A percentile compares a stretch with the other conserved stretches of the same genome.
Evolutionary conservation across 805 yeast genomes (phyloP).

Genomic region (Yamadazyma kitorensis): DNA sequence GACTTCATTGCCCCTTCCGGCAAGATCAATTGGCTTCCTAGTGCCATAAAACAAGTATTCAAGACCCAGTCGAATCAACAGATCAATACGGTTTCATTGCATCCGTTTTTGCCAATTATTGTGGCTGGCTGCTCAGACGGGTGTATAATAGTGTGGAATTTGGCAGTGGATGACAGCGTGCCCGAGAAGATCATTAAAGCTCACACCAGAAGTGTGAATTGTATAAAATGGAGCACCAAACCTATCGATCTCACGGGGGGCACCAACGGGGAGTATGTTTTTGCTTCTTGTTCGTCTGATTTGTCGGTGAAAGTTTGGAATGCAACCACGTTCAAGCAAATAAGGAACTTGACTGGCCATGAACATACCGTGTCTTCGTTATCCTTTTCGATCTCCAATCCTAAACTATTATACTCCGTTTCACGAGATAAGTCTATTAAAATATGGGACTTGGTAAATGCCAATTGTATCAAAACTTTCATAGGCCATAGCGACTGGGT

Average conservation of each 20-base stretch:
- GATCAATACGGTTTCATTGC: constrained; percentile 63
- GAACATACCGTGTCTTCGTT: constrained; percentile 79
- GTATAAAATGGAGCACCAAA: constrained; percentile 48
- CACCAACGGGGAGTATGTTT: constrained; percentile 19
- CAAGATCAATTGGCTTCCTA: constrained; percentile 64
- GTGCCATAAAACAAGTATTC: constrained; percentile 39
- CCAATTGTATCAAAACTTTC: constrained; percentile 64
- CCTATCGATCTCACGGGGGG: constrained; percentile 31
- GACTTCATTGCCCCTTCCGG: constrained; percentile 8
- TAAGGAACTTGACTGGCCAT: constrained; percentile 75
- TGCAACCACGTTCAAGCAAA: constrained; percentile 46
- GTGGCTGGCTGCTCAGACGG: constrained; percentile 75
- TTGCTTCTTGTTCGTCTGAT: constrained; percentile 54
- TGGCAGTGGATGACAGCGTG: constrained; percentile 49
- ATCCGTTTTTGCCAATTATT: constrained; percentile 67
- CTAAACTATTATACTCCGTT: constrained; percentile 52
- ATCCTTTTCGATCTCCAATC: constrained; percentile 46
- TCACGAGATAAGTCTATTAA: constrained; percentile 63
- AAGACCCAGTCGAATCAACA: constrained; percentile 54
- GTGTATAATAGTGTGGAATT: constrained; percentile 67
- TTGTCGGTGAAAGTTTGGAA: constrained; percentile 71
- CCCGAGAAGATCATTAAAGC: constrained; percentile 66
- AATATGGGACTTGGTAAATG: constrained; percentile 66
- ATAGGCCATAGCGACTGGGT: constrained; percentile 91
- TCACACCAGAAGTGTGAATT: constrained; percentile 69